phyloP scores from a whole-genome alignment of 202 grass and related monocot genomes.

The Zizania palustris region DNA sequence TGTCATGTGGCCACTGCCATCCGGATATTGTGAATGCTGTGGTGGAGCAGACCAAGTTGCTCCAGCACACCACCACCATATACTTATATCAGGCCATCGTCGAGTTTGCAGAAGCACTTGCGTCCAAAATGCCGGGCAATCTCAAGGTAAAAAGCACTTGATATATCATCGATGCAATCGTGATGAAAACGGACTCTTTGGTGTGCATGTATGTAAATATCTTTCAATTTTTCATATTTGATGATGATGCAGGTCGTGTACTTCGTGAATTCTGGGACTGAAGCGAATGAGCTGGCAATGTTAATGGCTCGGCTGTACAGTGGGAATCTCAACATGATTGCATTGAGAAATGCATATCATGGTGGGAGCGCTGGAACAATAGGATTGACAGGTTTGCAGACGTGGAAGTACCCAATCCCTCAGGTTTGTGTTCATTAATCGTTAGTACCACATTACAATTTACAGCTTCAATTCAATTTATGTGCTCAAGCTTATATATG shows the following conservation, averaged over 20 bases:
- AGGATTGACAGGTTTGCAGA: conserved; percentile 79
- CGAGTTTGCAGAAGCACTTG: conserved; percentile 88
- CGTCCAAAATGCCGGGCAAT: conserved; percentile 91
- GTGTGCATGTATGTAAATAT: background rate
- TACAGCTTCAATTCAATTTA: background rate
- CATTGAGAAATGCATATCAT: conserved; percentile 92
- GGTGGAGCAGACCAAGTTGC: conserved; percentile 83
- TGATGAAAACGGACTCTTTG: background rate
- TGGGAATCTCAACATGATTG: conserved; percentile 94
- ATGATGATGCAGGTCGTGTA: conserved; percentile 67
- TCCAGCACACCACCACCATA: conserved; percentile 96
- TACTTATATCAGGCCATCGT: conserved; percentile 90
- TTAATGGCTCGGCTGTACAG: conserved; percentile 86
- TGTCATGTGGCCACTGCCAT: conserved; percentile 94
- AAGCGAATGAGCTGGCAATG: conserved; percentile 96
- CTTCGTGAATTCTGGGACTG: conserved; percentile 96
- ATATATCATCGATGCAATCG: background rate
- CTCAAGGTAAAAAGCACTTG: conserved; percentile 58
- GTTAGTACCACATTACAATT: background rate
- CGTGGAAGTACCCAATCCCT: conserved; percentile 94
- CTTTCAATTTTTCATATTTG: background rate
- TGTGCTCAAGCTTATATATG: background rate
- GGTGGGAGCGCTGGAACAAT: conserved; percentile 93
- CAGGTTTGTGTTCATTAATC: conserved; percentile 54
- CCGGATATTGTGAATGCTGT: conserved; percentile 83